phyloP scores from a whole-genome alignment of 352 stramenopile genomes.

The Phytophthora boehmeriae region DNA sequence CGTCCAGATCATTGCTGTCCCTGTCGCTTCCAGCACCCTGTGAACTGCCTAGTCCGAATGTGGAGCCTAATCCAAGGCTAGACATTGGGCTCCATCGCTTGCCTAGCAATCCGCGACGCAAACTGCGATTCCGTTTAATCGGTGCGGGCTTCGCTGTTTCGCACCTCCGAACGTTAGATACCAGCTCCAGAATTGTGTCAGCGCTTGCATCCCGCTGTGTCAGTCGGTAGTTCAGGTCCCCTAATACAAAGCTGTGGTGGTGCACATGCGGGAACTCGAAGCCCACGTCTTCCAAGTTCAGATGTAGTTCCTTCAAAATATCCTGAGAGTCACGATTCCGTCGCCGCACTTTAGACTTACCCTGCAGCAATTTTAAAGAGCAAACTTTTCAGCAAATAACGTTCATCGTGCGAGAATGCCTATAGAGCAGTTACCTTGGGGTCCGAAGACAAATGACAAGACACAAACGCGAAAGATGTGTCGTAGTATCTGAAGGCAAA shows the following conservation, averaged over 20 bases:
- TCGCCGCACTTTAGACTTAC: slow-evolving; percentile 74
- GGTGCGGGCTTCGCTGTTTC: slow-evolving; percentile 32
- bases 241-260: slow-evolving; percentile 90
- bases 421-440: slow-evolving; percentile 48
- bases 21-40: slow-evolving; percentile 26
- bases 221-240: slow-evolving; percentile 92
- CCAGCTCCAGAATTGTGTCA: slow-evolving; percentile 66
- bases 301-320: slow-evolving; percentile 78
- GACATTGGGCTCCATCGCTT: slow-evolving; percentile 41
- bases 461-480: slow-evolving; percentile 87
- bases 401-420: not conserved
- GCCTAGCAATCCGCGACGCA: slow-evolving; percentile 34
- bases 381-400: too few species aligned
- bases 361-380: slow-evolving; percentile 23
- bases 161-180: slow-evolving; percentile 48
- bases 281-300: slow-evolving; percentile 81
- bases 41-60: slow-evolving; percentile 34
- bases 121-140: slow-evolving; percentile 28
- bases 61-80: slow-evolving; percentile 25
- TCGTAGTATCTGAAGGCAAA: slow-evolving; percentile 89
- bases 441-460: slow-evolving; percentile 89
- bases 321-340: slow-evolving; percentile 77
- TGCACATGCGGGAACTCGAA: slow-evolving; percentile 88
- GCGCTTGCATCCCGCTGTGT: slow-evolving; percentile 56
- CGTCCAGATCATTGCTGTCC: slow-evolving; percentile 37